Base-by-base conservation (phyloP, 2,329 filamentous ascomycete genomes). In the Coniella vitis region DNA sequence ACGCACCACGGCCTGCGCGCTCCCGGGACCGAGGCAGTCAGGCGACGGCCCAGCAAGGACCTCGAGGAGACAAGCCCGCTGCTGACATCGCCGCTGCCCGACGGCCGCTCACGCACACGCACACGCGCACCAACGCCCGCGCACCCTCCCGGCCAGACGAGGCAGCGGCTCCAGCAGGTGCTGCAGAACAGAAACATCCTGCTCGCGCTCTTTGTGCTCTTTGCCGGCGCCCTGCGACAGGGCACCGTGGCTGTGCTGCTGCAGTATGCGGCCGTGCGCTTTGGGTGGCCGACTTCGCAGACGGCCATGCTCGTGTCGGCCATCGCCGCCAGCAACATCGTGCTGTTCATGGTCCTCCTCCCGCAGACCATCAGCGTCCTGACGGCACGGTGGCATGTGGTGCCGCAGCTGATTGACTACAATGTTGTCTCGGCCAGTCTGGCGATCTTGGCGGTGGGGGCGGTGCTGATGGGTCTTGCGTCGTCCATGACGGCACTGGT, bases 221-320 rank as follows among this genome's bases (percentile, higher is more conserved):
- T 53, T 34, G 36, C 51, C 29, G 51, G 51, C 4, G 51, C 51
- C 16, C 31, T 53, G 4, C 37, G 51, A 22, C 51, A 53, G 21
- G 51, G 48, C 1, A 53, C 40, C 9, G 48, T 53, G 21, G 47
- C 51, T 3, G 48, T 53, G 2, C 38, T 53, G 20, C 48, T 53
- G 9, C 51, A 53, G 25, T 53, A 53, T 12, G 51, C 48, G 19
- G 48, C 51, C 3, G 51, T 51, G 10, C 51, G 51, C 29, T 53
- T 53, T 25, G 51, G 48, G 2, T 53, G 51, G 51, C 51, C 48
- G 1, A 51, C 45, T 0, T 53, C 51, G 10, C 51, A 43, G 19
- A 53, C 51, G 12, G 51, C 51, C 4, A 53, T 53, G 51, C 40
- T 53, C 7, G 51, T 53, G 10, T 53, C 51, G 7, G 48, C 45